Evolutionary conservation across 768 basidiomycete genomes (phyloP), one percentile per base, ranked within the genome.

Genomic region (Vararia minispora): DNA sequence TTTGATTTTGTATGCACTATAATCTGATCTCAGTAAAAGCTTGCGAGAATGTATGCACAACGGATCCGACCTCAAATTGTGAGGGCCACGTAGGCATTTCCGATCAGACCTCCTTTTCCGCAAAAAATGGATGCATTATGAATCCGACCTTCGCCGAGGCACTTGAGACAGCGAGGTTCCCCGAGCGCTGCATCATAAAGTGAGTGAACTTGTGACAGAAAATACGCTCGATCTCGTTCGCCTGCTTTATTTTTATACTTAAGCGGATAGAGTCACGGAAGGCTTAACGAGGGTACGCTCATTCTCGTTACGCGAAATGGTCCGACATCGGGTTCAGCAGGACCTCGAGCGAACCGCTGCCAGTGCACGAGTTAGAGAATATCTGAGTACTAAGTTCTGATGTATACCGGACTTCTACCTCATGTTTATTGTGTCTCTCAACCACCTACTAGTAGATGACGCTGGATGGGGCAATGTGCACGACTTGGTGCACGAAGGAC

Each of bases 101-200:
- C n/a, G n/a, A n/a, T n/a, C n/a, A n/a, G n/a, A n/a, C n/a, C n/a
- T n/a, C n/a, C n/a, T n/a, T n/a, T n/a, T n/a, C n/a, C n/a, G n/a
- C n/a, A n/a, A n/a, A n/a, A n/a, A n/a, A n/a, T n/a, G n/a, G n/a
- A n/a, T n/a, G n/a, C n/a, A n/a, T n/a, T n/a, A n/a, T n/a, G n/a
- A n/a, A n/a, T n/a, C n/a, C n/a, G n/a, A n/a, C n/a, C n/a, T n/a
- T n/a, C n/a, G n/a, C n/a, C n/a, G n/a, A n/a, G n/a, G n/a, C n/a
- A n/a, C n/a, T n/a, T n/a, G n/a, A 70, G 50, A 98, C 87, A 42
- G 97, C 74, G 58, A 98, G 97, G 59, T 79, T 89, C 65, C 97
- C 94, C 18, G 94, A 92, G 44, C 94, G 69, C 65, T 90, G 88
- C 81, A 89, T 95, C 88, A 97, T 87, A 66, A 98, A 98, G 37